Percentiles rank a stretch among this genome's conserved stretches.
Evolutionary conservation across 2,329 filamentous ascomycete species (phyloP).

Genomic region (Alternaria brassicae): DNA sequence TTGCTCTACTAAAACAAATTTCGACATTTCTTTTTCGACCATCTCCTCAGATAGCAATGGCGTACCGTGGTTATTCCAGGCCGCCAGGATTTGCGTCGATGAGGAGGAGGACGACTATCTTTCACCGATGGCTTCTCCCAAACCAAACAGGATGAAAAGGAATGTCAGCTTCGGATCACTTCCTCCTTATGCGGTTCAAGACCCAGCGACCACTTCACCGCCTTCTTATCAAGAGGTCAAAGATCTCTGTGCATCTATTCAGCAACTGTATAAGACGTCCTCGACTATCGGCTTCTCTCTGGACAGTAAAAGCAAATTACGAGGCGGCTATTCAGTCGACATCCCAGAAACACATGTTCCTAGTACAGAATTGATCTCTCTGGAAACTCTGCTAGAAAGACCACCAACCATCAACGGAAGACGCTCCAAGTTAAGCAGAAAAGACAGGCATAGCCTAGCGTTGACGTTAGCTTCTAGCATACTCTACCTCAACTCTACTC

Average conservation of each 20-base stretch:
- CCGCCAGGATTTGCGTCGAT: constrained; percentile 43
- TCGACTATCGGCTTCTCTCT: constrained; percentile 45
- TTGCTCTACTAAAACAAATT: constrained; percentile 32
- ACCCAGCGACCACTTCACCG: constrained; percentile 21
- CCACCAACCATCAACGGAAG: constrained; percentile 38
- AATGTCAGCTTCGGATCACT: constrained; percentile 45
- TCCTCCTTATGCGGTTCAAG: constrained; percentile 41
- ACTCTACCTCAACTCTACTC: constrained; percentile 47
- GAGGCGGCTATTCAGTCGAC: constrained; percentile 39
- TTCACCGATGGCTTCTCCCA: constrained; percentile 19
- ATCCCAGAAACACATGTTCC: constrained; percentile 15
- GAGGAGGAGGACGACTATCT: constrained; percentile 31
- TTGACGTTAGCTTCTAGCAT: constrained; percentile 48
- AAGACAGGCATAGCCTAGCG: constrained; percentile 46
- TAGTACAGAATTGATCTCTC: constrained; percentile 33
- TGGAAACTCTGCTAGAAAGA: constrained; percentile 40
- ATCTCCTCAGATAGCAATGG: constrained; percentile 11
- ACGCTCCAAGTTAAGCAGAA: constrained; percentile 42
- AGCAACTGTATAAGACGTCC: constrained; percentile 31
- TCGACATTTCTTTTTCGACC: constrained; percentile 45
- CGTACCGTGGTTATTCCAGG: constrained; percentile 41
- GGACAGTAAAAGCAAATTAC: constrained; percentile 40
- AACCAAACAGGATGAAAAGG: constrained; percentile 29
- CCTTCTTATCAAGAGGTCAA: constrained; percentile 39
- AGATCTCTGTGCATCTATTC: constrained; percentile 48